Conservation (phyloP, 202 grass and related monocot genomes). For the Cymbopogon flexuosus region DNA sequence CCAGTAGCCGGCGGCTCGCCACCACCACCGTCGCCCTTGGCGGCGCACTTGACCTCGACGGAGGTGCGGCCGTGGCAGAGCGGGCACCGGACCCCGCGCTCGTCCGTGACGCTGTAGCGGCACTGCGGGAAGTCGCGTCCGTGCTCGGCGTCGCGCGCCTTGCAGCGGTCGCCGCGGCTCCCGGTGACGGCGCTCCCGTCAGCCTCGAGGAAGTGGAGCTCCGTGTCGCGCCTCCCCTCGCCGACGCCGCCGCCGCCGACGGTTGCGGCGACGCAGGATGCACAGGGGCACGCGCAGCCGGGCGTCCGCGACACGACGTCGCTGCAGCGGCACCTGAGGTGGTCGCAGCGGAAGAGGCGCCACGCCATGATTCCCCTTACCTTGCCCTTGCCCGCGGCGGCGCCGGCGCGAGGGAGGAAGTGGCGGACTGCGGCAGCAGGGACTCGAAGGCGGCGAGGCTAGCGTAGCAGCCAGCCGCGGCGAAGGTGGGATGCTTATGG, state of each 20-base stretch:
- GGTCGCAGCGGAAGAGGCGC: not conserved
- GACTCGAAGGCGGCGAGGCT: conserved; percentile 11
- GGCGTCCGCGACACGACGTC: not conserved
- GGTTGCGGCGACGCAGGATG: not conserved
- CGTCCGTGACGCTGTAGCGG: not conserved
- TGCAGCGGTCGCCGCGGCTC: not conserved
- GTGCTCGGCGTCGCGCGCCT: not conserved
- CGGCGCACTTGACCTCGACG: not conserved
- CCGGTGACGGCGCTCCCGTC: not conserved
- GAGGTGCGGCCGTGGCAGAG: not conserved
- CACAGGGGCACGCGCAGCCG: not conserved
- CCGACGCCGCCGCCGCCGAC: too few species aligned
- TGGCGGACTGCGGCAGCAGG: not conserved
- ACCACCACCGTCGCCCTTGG: not conserved
- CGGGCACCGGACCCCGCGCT: not conserved
- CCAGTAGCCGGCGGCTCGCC: not conserved
- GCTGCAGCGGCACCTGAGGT: not conserved
- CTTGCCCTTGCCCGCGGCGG: not conserved
- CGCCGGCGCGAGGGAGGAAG: not conserved
- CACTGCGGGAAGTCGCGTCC: not conserved
- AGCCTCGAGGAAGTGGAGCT: not conserved
- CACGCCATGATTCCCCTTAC: not conserved
- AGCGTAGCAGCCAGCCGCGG: not conserved
- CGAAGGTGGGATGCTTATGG: not conserved
- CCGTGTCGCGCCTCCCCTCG: not conserved